These are phyloP conservation scores for Lasiodiplodia gonubiensis DNA, from an alignment of 2,329 filamentous ascomycete species.

Conservation along the genomic window DNA sequence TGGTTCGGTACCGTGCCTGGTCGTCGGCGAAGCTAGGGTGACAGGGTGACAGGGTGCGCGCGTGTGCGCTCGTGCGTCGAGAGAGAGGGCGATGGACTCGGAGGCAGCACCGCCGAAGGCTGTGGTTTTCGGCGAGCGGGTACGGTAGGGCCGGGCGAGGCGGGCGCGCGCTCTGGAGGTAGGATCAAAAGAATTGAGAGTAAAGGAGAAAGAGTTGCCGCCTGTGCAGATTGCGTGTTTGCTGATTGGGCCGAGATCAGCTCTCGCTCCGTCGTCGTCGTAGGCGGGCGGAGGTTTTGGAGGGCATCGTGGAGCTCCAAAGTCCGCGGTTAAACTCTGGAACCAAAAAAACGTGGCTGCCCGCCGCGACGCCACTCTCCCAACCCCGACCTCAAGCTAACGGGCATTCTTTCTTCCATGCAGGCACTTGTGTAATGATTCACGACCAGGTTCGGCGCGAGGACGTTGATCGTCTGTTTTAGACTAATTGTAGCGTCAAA, in stretches of 20 bases:
- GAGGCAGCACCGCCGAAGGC: neutral
- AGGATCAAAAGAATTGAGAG: neutral
- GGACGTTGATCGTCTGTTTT: neutral
- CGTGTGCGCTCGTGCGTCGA: neutral
- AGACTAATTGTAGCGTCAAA: neutral
- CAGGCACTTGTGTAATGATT: neutral
- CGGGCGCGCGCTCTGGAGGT: neutral
- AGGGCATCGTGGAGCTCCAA: neutral
- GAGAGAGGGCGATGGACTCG: neutral
- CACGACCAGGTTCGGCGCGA: neutral
- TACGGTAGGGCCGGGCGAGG: neutral
- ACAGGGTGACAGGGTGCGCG: neutral
- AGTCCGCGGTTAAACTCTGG: neutral
- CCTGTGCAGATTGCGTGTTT: neutral
- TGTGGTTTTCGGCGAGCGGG: neutral
- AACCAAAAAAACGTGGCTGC: neutral
- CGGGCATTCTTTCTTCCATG: neutral
- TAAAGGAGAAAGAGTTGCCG: neutral
- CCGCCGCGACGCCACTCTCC: neutral
- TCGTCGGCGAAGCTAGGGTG: neutral
- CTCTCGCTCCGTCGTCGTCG: neutral
- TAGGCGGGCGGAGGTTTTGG: neutral
- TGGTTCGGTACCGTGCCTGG: neutral
- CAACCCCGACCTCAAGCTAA: neutral
- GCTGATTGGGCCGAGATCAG: neutral